Evolutionary conservation across 2,329 filamentous ascomycete species (phyloP).

Genomic region (Alternaria sp.): DNA sequence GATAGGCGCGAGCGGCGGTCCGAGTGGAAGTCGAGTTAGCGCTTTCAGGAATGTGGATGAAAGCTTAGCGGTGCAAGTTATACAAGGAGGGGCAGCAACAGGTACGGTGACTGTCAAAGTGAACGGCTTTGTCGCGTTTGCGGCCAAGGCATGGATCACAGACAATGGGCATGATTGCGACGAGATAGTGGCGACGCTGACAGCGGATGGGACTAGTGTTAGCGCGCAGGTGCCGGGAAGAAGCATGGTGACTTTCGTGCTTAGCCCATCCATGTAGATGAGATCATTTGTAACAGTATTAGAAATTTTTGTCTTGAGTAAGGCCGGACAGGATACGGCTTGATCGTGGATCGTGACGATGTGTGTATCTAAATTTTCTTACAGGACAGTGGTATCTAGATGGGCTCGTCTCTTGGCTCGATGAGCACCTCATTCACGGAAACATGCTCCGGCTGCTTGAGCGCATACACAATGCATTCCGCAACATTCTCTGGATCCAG

Average conservation of each 20-base stretch:
- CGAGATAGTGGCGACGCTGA: conserved; percentile 19
- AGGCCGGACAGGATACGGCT: background rate
- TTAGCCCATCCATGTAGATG: conserved; percentile 14
- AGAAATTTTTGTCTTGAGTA: background rate
- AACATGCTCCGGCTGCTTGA: conserved; percentile 77
- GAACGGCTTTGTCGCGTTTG: conserved; percentile 33
- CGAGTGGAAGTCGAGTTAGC: conserved; percentile 39
- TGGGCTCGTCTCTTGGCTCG: conserved; percentile 51
- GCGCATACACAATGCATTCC: conserved; percentile 74
- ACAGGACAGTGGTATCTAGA: conserved; percentile 16
- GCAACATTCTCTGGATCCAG: conserved; percentile 78
- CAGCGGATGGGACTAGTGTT: conserved; percentile 30
- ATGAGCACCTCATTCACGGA: conserved; percentile 83
- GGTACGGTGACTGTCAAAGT: conserved; percentile 35
- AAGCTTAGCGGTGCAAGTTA: conserved; percentile 47
- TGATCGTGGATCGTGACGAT: background rate
- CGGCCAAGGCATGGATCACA: conserved; percentile 49
- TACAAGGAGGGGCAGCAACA: conserved; percentile 38
- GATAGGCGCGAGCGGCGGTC: conserved; percentile 44
- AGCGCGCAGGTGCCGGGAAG: conserved; percentile 33
- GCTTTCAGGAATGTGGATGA: conserved; percentile 49
- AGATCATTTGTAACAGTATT: background rate
- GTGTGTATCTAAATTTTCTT: background rate
- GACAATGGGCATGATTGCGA: conserved; percentile 45
- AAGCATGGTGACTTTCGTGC: conserved; percentile 40